Evolutionary conservation across 2,329 filamentous ascomycete species (phyloP).

Genomic region (Pseudogymnoascus pannorum): DNA sequence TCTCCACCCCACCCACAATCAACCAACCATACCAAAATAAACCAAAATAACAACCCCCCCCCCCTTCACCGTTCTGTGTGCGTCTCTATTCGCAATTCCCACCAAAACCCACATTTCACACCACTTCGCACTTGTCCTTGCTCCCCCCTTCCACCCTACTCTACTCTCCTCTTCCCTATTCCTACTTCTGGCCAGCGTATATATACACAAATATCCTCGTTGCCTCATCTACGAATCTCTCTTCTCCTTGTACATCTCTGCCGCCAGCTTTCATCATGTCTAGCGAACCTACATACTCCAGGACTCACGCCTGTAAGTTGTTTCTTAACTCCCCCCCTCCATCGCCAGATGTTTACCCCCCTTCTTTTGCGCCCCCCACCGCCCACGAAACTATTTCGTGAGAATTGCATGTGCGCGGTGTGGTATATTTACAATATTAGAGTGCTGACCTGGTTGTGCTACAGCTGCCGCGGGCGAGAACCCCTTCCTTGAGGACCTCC

Average conservation of each 20-base stretch:
- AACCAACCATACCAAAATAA: background rate
- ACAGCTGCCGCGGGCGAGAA: background rate
- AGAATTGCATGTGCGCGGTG: background rate
- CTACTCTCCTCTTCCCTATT: background rate
- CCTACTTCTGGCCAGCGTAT: background rate
- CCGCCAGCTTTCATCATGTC: background rate
- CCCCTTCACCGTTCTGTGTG: background rate
- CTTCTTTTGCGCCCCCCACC: background rate
- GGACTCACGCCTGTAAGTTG: background rate
- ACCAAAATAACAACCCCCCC: too few species aligned
- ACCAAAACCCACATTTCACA: background rate
- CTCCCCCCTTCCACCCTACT: background rate
- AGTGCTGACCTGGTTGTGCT: background rate
- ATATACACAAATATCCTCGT: background rate
- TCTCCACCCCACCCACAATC: background rate
- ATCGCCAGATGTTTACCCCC: background rate
- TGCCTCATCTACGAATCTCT: background rate
- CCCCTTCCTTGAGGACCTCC: constrained; percentile 49
- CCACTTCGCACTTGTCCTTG: background rate
- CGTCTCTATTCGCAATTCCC: background rate
- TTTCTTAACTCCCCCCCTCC: background rate
- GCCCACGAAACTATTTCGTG: background rate
- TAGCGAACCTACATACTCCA: background rate
- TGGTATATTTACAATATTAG: background rate
- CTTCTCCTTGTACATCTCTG: background rate